Base-by-base conservation (phyloP, 768 basidiomycete genomes). In the Cubamyces lactineus region DNA sequence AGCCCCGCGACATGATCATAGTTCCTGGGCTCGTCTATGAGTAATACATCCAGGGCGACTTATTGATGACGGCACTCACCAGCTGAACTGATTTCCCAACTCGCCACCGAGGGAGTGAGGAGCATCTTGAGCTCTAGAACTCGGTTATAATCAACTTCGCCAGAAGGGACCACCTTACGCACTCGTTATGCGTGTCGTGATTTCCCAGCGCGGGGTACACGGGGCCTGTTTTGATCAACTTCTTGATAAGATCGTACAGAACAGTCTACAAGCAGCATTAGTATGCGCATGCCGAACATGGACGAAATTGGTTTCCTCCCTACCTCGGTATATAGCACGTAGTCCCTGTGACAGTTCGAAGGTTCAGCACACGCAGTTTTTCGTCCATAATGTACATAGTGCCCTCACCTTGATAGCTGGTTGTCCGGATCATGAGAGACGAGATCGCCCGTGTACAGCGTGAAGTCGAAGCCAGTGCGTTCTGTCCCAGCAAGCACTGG, bases 201-300 rank as follows among this genome's bases (percentile, higher is more conserved):
- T 92, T 92, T 8, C 90, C 90, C 11, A 92, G 75, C 0, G 86
- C 83, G 30, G 87, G 84, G 65, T 91, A 92, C 3, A 91, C 82
- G n/a, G 90, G 88, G 0, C 88, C 87, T 13, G 81, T 77, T 15
- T 84, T 84, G 30, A 91, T 78, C 66, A 79, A 78, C 15, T 77
- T 77, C 72, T 82, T 87, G 74, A 90, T 81, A 39, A 92, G 78
- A 63, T 86, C 87, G 68, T 83, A 92, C 21, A 91, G 59, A 1
- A 88, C 75, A 0, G 86, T 80, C 87, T 89, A 61, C 61, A 42
- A 19, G 38, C 13, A 38, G 19, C n/a, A n/a, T 49, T 21, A 9
- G 28, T 11, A 39, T 53, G 24, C 41, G 28, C 28, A 51, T n/a
- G 24, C 30, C 39, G 23, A 19, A 50, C n/a, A 11, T 6, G 5